Evolutionary conservation across 176 grass and related monocot genomes (phyloP), one percentile per base, ranked within the genome.

Genomic region (Areca catechu): DNA sequence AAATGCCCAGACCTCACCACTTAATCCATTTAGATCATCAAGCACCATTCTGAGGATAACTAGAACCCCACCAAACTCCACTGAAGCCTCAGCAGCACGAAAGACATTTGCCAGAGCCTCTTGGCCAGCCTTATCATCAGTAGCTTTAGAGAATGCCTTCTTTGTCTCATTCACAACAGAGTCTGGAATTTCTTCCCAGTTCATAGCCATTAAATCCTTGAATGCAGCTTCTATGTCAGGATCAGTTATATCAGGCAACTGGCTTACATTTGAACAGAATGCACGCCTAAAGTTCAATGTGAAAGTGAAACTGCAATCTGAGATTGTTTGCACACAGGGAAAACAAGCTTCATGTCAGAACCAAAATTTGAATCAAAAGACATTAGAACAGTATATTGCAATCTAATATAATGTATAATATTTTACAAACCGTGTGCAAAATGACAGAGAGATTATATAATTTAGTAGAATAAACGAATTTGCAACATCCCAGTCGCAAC

Each of bases 171-270:
- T 49, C 48, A 85, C 23, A 14, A 98, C 61, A 60, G 81, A 75
- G 6, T 78, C 50, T 60, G 93, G 93, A 74, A 98, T 75, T 80
- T 89, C 86, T 76, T 68, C 75, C 93, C 93, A 92, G 43, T 61
- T 92, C 19, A 70, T 70, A 60, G 93, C 93, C 81, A 98, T 82
- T 70, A 98, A 83, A 80, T 98, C 87, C 78, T 89, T 98, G 56
- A 88, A 72, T 70, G 87, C 72, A 51, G 70, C 76, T 67, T 92
- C 87, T 65, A 92, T 73, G 68, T 79, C 62, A 89, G 34, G 34
- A 12, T 43, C 34, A 14, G 34, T 43, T 43, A 12, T 78, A 50
- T 53, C 17, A 63, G 93, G 81, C 17, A 91, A 58, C 27, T 75
- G 80, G 48, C 81, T 89, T 23, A 75, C 66, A 19, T 59, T 82